These are phyloP conservation scores for Nakataea oryzae DNA, from an alignment of 2,329 filamentous ascomycete genomes.

Conservation along the genomic window DNA sequence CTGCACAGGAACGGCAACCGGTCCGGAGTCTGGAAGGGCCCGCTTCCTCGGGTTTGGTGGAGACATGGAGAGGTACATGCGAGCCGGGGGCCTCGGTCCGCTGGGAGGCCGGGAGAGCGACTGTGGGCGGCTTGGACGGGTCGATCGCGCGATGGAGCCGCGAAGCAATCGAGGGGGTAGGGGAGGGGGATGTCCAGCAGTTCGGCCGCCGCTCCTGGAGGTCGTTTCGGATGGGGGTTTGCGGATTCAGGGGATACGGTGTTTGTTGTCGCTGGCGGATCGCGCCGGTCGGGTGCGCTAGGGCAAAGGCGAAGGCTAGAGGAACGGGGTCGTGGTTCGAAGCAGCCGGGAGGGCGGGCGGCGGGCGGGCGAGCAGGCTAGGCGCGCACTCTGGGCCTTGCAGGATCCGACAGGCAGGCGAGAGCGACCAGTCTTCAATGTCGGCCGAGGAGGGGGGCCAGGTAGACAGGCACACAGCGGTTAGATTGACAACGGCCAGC, in stretches of 20 bases:
- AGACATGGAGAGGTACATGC: conserved; percentile 27
- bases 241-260: no score
- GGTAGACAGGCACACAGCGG: not conserved
- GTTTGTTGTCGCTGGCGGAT: not conserved
- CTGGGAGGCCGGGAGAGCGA: not conserved
- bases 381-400: not conserved
- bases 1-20: conserved; percentile 41
- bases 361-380: no score
- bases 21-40: conserved; percentile 60
- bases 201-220: not conserved
- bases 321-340: not conserved
- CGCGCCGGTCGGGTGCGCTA: no score
- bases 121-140: not conserved
- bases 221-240: not conserved
- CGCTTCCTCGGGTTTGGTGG: conserved; percentile 54
- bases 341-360: not conserved
- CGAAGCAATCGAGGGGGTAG: not conserved
- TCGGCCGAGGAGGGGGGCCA: not conserved
- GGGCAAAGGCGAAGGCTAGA: not conserved
- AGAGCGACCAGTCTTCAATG: not conserved
- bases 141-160: not conserved
- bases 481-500: not conserved
- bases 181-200: not conserved
- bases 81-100: not conserved
- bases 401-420: not conserved